phyloP scores from a whole-genome alignment of 2,329 filamentous ascomycete species.

The Alternaria longipes region DNA sequence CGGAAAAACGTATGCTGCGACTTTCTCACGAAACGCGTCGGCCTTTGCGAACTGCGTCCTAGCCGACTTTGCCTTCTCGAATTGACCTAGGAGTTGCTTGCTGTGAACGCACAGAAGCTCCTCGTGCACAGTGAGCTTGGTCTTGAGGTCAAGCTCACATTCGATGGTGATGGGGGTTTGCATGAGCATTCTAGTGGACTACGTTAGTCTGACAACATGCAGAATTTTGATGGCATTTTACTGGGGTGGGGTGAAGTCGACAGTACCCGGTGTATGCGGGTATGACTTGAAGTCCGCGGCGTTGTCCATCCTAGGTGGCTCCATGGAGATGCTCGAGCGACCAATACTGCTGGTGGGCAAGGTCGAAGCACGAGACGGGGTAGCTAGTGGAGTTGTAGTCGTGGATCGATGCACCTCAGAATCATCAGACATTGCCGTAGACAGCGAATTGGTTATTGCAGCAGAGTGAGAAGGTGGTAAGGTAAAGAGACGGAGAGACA shows the following conservation, averaged over 20 bases:
- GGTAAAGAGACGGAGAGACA: not conserved
- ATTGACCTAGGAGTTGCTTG: not conserved
- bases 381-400: not conserved
- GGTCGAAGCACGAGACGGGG: slow-evolving; percentile 1
- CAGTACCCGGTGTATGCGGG: not conserved
- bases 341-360: not conserved
- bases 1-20: not conserved
- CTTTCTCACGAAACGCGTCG: not conserved
- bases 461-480: not conserved
- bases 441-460: not conserved
- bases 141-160: slow-evolving; percentile 18
- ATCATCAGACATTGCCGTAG: not conserved
- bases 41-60: slow-evolving; percentile 3
- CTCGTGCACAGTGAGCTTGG: slow-evolving; percentile 19
- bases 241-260: slow-evolving; percentile 1
- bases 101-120: slow-evolving; percentile 26
- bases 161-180: slow-evolving; percentile 24
- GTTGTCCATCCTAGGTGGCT: not conserved
- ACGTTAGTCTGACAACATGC: not conserved
- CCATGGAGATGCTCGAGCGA: not conserved
- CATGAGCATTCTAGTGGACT: slow-evolving; percentile 10
- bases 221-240: not conserved
- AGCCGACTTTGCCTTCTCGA: slow-evolving; percentile 6
- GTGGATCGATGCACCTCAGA: not conserved
- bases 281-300: not conserved